Base-by-base conservation (phyloP, 192 early-diverging fungal genomes). In the Kappamyces sp. region DNA sequence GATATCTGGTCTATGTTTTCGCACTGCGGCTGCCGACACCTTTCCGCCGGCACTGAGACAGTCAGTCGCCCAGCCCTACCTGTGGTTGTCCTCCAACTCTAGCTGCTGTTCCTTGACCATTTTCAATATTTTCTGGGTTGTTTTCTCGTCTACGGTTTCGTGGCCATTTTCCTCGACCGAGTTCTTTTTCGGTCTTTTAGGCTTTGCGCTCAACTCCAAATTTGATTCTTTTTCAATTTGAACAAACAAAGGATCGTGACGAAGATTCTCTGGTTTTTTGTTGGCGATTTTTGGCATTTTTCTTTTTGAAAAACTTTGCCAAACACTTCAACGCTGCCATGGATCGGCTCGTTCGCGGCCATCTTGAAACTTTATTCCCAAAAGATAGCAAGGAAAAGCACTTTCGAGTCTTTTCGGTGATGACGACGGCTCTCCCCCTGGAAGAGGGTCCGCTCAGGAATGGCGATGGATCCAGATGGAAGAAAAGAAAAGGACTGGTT, bases 21-120 rank as follows among this genome's bases (percentile, higher is more conserved):
- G 22, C 22, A 22, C 22, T 22, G 22, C 22, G 1, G 5, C 55
- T 15, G 9, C n/a, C 30, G 30, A 39, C 4, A 55, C 2, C 53
- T 30, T 42, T 22, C 48, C 37, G 9, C 53, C 40, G 42, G 38
- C 60, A 59, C 4, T 75, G 50, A 22, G 22, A 22, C 22, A 22
- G 22, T 22, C 22, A 22, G 22, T 22, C 22, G 22, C 22, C 22
- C 22, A 22, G 22, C 22, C 22, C 22, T 22, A 22, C 22, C 47
- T 60, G 59, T 15, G 62, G 38, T 63, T 85, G 77, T 8, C 51
- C 74, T 47, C 84, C 3, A 94, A 67, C 66, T 98, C 92, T 35
- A 88, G 84, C 73, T 96, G 95, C 74, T 98, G 95, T 64, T 89
- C 80, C 64, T 81, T 77, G 35, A 89, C 91, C 59, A 98, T 84